Percentiles rank a stretch among this genome's conserved stretches.
phyloP scores from a whole-genome alignment of 345 rosid genomes.

The Euphorbia pulcherrima region DNA sequence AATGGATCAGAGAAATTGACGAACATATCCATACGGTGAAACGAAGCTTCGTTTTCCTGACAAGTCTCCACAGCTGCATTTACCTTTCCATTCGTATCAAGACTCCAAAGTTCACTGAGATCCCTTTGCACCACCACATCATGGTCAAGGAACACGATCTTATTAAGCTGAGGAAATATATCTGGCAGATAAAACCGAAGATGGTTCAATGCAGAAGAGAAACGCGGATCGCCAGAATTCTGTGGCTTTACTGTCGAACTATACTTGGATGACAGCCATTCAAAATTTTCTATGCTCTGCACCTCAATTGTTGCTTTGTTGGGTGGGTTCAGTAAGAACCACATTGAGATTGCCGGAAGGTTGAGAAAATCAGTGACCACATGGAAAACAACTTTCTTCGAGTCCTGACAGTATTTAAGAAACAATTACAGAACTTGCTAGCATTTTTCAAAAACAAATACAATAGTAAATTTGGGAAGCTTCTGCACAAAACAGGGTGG shows the following conservation, averaged over 20 bases:
- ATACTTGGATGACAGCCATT: constrained; percentile 12
- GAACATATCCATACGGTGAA: constrained; percentile 22
- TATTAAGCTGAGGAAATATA: constrained; percentile 24
- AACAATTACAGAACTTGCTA: constrained; percentile 6
- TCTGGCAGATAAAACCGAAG: constrained; percentile 34
- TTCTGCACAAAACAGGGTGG: background rate
- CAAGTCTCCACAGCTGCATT: constrained; percentile 33
- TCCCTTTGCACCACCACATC: constrained; percentile 30
- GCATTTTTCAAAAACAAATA: background rate
- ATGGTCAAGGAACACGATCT: constrained; percentile 30
- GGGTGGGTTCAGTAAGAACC: constrained; percentile 32
- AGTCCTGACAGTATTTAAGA: constrained; percentile 23
- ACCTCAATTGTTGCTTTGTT: constrained; percentile 25
- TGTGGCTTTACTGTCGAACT: constrained; percentile 45
- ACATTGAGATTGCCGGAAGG: constrained; percentile 31
- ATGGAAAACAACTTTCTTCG: constrained; percentile 28
- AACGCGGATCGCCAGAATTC: constrained; percentile 33
- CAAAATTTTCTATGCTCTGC: constrained; percentile 26
- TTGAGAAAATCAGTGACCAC: constrained; percentile 30
- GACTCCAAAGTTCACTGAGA: constrained; percentile 23
- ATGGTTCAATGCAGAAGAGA: constrained; percentile 25
- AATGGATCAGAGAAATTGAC: constrained; percentile 30
- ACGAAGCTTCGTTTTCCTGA: constrained; percentile 36
- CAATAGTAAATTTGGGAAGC: constrained; percentile 3
- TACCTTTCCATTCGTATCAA: constrained; percentile 26